A percentile compares a stretch with the other conserved stretches of the same genome.
Evolutionary conservation across 441 rosid species (phyloP).

Genomic region (Rhodomyrtus psidioides): DNA sequence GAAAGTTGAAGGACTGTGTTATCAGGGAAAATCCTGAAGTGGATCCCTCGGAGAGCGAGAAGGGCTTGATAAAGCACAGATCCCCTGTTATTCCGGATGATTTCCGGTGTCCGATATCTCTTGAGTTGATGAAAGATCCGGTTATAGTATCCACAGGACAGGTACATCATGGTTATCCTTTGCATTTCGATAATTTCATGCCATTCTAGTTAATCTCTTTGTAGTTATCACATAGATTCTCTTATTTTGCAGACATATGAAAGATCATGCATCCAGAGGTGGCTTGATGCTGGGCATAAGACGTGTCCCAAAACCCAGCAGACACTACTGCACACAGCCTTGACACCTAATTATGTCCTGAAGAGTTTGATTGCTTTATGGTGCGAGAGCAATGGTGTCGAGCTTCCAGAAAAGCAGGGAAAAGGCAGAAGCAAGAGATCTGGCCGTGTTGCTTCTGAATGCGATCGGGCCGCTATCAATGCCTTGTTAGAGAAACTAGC

Average conservation of each 20-base stretch:
- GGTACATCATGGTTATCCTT: slow-evolving; percentile 28
- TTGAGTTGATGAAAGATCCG: slow-evolving; percentile 96
- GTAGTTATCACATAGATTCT: slow-evolving; percentile 1
- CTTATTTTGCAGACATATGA: slow-evolving; percentile 78
- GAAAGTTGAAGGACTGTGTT: slow-evolving; percentile 53
- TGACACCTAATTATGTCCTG: slow-evolving; percentile 86
- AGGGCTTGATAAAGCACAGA: slow-evolving; percentile 45
- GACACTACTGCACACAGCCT: slow-evolving; percentile 67
- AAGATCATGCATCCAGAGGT: slow-evolving; percentile 85
- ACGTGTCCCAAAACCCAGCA: slow-evolving; percentile 98
- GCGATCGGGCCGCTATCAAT: slow-evolving; percentile 64
- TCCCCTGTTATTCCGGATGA: slow-evolving; percentile 97
- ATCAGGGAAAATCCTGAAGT: slow-evolving; percentile 45
- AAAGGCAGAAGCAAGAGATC: slow-evolving; percentile 39
- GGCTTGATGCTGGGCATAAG: slow-evolving; percentile 95
- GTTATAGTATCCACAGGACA: slow-evolving; percentile 99
- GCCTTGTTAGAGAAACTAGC: slow-evolving; percentile 55
- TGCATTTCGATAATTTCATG: background rate
- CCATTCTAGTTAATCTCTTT: background rate
- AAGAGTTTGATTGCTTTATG: slow-evolving; percentile 86
- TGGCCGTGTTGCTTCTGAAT: slow-evolving; percentile 68
- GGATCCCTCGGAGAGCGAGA: slow-evolving; percentile 37
- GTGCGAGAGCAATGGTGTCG: slow-evolving; percentile 94
- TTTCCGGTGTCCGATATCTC: slow-evolving; percentile 96
- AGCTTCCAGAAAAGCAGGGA: slow-evolving; percentile 77